Conservation (phyloP, 2,329 filamentous ascomycete genomes). For the Colletotrichum sidae region DNA sequence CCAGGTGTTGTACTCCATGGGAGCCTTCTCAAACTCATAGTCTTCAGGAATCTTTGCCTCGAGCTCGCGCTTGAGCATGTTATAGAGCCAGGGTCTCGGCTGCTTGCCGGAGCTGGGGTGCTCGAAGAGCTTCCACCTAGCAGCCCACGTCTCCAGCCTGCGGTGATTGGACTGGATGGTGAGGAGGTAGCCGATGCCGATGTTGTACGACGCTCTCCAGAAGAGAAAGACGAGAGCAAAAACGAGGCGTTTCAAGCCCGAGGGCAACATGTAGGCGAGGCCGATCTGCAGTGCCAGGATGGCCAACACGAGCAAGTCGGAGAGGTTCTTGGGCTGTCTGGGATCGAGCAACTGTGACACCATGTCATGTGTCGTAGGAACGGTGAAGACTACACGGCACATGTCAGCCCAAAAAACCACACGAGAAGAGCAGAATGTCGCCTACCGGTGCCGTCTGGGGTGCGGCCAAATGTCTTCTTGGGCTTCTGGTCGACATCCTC, state of each 20-base stretch:
- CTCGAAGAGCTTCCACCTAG: constrained; percentile 87
- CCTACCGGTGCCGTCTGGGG: constrained; percentile 90
- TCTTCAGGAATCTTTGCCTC: constrained; percentile 95
- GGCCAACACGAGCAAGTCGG: constrained; percentile 82
- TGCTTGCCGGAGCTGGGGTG: constrained; percentile 84
- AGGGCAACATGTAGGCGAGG: constrained; percentile 79
- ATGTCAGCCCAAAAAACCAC: constrained; percentile 5
- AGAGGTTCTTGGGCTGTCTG: constrained; percentile 93
- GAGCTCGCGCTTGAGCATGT: constrained; percentile 86
- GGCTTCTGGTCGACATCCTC: constrained; percentile 42
- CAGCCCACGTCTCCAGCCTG: constrained; percentile 87
- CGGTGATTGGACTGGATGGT: constrained; percentile 91
- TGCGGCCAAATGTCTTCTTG: constrained; percentile 90
- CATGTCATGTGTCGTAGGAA: constrained; percentile 98
- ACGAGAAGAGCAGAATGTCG: constrained; percentile 38
- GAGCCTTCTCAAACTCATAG: constrained; percentile 92
- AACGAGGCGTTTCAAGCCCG: constrained; percentile 75
- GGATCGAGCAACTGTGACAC: constrained; percentile 96
- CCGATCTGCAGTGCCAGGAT: constrained; percentile 82
- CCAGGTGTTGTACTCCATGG: constrained; percentile 99
- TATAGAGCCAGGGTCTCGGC: constrained; percentile 84
- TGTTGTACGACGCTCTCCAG: constrained; percentile 93
- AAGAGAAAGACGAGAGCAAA: constrained; percentile 89
- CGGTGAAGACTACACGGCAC: constrained; percentile 80
- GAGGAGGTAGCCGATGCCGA: constrained; percentile 90